These are phyloP conservation scores for Aspergillus sp. DNA, from an alignment of 2,329 filamentous ascomycete species.

Conservation along the genomic window DNA sequence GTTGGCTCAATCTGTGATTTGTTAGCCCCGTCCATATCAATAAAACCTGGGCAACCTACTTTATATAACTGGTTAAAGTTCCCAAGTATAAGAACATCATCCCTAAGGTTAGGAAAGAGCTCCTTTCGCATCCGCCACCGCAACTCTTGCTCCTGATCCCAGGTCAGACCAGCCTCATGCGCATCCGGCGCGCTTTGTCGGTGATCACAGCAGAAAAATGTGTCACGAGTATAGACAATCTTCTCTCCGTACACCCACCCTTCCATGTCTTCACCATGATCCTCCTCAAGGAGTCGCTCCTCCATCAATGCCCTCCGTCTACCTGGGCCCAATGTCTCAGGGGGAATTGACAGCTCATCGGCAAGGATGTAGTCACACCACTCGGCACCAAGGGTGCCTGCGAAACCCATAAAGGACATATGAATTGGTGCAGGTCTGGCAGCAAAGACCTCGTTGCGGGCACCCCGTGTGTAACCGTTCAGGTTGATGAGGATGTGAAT, in stretches of 20 bases:
- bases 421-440: slow-evolving; percentile 91
- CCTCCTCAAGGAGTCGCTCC: slow-evolving; percentile 57
- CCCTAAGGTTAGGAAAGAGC: slow-evolving; percentile 73
- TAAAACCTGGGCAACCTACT: slow-evolving; percentile 43
- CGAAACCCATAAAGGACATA: slow-evolving; percentile 99
- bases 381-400: slow-evolving; percentile 88
- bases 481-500: slow-evolving; percentile 95
- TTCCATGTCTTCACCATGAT: slow-evolving; percentile 62
- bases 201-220: slow-evolving; percentile 98
- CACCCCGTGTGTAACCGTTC: slow-evolving; percentile 95
- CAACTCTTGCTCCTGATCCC: slow-evolving; percentile 73
- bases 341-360: slow-evolving; percentile 79
- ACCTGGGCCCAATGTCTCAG: slow-evolving; percentile 70
- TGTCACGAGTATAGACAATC: slow-evolving; percentile 87
- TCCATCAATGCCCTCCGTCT: slow-evolving; percentile 67
- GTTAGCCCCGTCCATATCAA: neutral
- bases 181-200: slow-evolving; percentile 77
- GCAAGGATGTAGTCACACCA: slow-evolving; percentile 98
- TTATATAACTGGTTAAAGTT: slow-evolving; percentile 99
- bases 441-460: slow-evolving; percentile 95
- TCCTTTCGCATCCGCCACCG: slow-evolving; percentile 92
- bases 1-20: slow-evolving; percentile 78
- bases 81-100: slow-evolving; percentile 83
- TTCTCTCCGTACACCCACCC: slow-evolving; percentile 97
- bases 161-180: slow-evolving; percentile 60